These are phyloP conservation scores for Diospyros kaki DNA, from an alignment of 148 eudicot species.

Conservation along the genomic window DNA sequence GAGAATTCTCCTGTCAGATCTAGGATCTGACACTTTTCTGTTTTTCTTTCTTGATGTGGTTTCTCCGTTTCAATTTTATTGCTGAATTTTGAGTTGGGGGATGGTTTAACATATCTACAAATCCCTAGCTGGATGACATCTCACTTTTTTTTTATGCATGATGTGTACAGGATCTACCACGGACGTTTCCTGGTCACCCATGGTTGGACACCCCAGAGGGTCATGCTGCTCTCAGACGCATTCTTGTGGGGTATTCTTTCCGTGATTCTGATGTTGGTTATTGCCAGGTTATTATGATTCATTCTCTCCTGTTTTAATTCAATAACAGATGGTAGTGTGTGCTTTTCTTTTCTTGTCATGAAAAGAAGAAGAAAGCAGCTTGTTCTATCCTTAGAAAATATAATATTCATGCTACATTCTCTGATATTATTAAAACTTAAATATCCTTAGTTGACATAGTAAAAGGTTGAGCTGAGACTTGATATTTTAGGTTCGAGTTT, in stretches of 20 bases:
- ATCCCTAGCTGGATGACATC: neutral
- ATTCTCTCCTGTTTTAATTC: neutral
- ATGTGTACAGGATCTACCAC: conserved; percentile 67
- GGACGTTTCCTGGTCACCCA: conserved; percentile 96
- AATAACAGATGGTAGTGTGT: neutral
- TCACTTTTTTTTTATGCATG: neutral
- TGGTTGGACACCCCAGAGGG: conserved; percentile 94
- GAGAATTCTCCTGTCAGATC: too few relatives aligned
- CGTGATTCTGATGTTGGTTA: conserved; percentile 98
- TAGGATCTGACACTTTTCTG: too few relatives aligned
- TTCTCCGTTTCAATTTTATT: too few relatives aligned
- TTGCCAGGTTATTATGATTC: conserved; percentile 73
- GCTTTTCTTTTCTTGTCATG: neutral
- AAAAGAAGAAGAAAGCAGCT: too few relatives aligned
- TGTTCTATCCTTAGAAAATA: too few relatives aligned
- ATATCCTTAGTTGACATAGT: too few relatives aligned
- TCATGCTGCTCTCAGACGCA: conserved; percentile 89
- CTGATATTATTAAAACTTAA: too few relatives aligned
- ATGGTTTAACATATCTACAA: neutral
- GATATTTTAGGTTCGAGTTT: too few relatives aligned
- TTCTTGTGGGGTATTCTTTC: conserved; percentile 95
- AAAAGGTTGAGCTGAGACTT: too few relatives aligned
- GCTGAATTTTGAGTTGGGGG: neutral
- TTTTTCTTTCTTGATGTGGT: too few relatives aligned
- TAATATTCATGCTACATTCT: too few relatives aligned